Percentiles rank a stretch among this genome's conserved stretches.
Evolutionary conservation across 2,329 filamentous ascomycete species (phyloP).

Genomic region (Monilinia fructigena): DNA sequence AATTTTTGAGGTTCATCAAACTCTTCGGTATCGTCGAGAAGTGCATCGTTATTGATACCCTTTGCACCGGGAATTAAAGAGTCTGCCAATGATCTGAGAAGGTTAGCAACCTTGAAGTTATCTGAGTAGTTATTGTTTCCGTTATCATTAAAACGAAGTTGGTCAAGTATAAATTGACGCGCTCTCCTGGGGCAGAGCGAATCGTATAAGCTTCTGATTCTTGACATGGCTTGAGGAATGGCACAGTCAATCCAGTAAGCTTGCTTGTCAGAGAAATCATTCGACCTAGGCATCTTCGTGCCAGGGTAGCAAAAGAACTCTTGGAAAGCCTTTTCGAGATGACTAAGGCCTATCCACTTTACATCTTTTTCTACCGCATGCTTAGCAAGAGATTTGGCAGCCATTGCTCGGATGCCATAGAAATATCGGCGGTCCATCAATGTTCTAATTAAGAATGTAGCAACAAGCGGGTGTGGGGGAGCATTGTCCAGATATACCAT

Average conservation of each 20-base stretch:
- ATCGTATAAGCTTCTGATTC: constrained; percentile 56
- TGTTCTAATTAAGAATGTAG: constrained; percentile 85
- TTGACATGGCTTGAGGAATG: constrained; percentile 77
- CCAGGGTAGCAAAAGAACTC: constrained; percentile 83
- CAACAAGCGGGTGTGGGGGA: constrained; percentile 74
- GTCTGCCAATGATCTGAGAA: constrained; percentile 65
- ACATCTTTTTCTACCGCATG: constrained; percentile 66
- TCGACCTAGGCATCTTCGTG: constrained; percentile 76
- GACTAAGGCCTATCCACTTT: constrained; percentile 75
- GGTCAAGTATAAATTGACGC: constrained; percentile 81
- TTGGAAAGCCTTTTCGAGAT: constrained; percentile 82
- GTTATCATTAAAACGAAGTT: constrained; percentile 93
- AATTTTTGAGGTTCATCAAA: constrained; percentile 45
- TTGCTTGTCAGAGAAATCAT: constrained; percentile 86
- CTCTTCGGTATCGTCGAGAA: constrained; percentile 45
- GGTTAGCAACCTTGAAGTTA: constrained; percentile 78
- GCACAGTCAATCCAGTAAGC: constrained; percentile 82
- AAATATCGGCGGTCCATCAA: constrained; percentile 91
- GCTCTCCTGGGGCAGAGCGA: constrained; percentile 77
- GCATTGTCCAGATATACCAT: constrained; percentile 71
- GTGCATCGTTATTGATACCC: constrained; percentile 35
- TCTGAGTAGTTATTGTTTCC: constrained; percentile 86
- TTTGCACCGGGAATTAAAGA: constrained; percentile 53
- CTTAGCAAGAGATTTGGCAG: constrained; percentile 72
- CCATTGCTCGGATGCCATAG: constrained; percentile 85